phyloP scores from a whole-genome alignment of 345 rosid genomes.

The Angophora floribunda region DNA sequence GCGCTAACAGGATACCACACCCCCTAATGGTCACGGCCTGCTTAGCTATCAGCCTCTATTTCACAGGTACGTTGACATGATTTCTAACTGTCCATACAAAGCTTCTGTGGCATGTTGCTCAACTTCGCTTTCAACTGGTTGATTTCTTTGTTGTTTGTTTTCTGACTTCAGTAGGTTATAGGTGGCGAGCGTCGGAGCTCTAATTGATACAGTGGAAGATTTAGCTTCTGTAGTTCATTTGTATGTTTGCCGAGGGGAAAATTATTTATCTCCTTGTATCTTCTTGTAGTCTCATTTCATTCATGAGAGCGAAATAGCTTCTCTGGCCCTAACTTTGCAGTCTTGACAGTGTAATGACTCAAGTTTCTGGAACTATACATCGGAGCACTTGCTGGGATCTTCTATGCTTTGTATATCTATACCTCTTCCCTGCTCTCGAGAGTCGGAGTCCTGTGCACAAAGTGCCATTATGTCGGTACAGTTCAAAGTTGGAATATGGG shows the following conservation, averaged over 20 bases:
- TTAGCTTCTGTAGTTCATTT: background rate
- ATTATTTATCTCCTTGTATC: background rate
- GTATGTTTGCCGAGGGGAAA: background rate
- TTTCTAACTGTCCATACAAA: background rate
- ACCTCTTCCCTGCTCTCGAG: background rate
- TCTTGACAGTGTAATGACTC: background rate
- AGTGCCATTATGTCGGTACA: background rate
- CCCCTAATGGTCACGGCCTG: background rate
- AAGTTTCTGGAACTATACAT: background rate
- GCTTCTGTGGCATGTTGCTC: background rate
- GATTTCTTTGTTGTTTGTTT: background rate
- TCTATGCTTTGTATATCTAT: background rate
- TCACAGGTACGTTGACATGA: background rate
- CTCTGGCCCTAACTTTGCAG: background rate
- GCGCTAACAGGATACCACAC: background rate
- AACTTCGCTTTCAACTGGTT: background rate
- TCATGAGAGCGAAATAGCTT: background rate
- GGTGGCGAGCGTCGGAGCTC: background rate
- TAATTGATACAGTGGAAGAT: background rate
- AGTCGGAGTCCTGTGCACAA: background rate
- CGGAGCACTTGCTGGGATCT: background rate
- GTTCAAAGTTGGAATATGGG: background rate
- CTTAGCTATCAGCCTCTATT: background rate
- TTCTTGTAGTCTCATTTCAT: background rate
- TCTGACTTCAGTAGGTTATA: background rate